These are phyloP conservation scores for Clavispora vitiphila DNA, from an alignment of 805 yeast species.

Conservation along the genomic window DNA sequence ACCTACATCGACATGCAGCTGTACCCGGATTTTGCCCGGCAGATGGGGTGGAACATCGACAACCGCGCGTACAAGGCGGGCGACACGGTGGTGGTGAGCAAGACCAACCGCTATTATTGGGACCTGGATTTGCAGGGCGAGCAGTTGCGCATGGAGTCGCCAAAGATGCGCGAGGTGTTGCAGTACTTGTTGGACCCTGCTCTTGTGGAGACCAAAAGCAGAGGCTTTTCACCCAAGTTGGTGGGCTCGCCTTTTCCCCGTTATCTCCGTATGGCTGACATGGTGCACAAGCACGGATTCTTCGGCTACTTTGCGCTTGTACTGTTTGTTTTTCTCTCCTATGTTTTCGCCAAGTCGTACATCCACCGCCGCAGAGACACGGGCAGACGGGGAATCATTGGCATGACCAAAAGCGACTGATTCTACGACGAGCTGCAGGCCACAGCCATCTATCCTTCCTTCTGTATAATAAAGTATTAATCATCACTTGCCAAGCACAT, in stretches of 20 bases:
- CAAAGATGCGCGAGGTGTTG: constrained; percentile 30
- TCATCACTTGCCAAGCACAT: constrained; percentile 4
- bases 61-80: constrained; percentile 40
- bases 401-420: constrained; percentile 11
- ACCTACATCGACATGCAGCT: constrained; percentile 49
- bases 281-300: constrained; percentile 40
- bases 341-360: background rate
- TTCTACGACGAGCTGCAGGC: no score
- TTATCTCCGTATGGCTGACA: constrained; percentile 37
- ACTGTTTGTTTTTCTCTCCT: constrained; percentile 2
- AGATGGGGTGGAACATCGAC: constrained; percentile 35
- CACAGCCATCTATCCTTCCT: background rate
- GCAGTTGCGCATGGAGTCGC: constrained; percentile 29
- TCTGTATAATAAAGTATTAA: background rate
- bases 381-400: constrained; percentile 10
- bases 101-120: constrained; percentile 35
- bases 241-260: constrained; percentile 42
- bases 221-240: constrained; percentile 21
- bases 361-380: constrained; percentile 1
- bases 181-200: constrained; percentile 34
- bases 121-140: constrained; percentile 33
- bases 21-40: constrained; percentile 22
- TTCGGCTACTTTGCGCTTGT: constrained; percentile 32
- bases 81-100: constrained; percentile 50
- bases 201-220: constrained; percentile 10